phyloP scores from a whole-genome alignment of 1,139 yeast species.

The Taphrina communis region DNA sequence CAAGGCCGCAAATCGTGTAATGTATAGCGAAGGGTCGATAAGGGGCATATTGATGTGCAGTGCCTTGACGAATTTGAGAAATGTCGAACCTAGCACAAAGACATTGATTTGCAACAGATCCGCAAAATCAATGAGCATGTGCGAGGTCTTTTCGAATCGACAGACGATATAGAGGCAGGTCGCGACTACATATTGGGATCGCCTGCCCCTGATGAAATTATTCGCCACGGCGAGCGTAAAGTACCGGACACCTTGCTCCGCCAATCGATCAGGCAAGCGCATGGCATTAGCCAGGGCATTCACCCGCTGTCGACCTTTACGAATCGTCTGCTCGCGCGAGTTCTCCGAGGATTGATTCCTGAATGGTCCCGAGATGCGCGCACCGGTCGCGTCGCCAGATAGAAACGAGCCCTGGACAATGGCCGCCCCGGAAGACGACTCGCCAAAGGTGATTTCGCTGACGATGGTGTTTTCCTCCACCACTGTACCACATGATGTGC shows the following conservation, averaged over 20 bases:
- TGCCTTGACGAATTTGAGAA: slow-evolving; percentile 83
- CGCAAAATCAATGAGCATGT: slow-evolving; percentile 93
- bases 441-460: slow-evolving; percentile 93
- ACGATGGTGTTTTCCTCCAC: slow-evolving; percentile 92
- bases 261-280: slow-evolving; percentile 78
- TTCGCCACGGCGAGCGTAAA: slow-evolving; percentile 81
- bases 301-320: slow-evolving; percentile 33
- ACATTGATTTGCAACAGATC: slow-evolving; percentile 89
- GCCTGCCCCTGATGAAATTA: slow-evolving; percentile 92
- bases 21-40: slow-evolving; percentile 92
- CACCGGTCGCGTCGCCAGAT: slow-evolving; percentile 83
- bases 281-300: slow-evolving; percentile 75
- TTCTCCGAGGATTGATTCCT: slow-evolving; percentile 59
- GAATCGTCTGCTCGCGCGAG: slow-evolving; percentile 77
- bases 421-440: slow-evolving; percentile 90
- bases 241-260: slow-evolving; percentile 88
- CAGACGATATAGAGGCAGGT: slow-evolving; percentile 95
- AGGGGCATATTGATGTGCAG: slow-evolving; percentile 76
- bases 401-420: slow-evolving; percentile 93
- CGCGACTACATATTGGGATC: slow-evolving; percentile 92
- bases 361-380: slow-evolving; percentile 63
- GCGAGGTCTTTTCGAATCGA: slow-evolving; percentile 86
- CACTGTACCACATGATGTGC: slow-evolving; percentile 83
- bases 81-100: slow-evolving; percentile 93
- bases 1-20: slow-evolving; percentile 89